These are phyloP conservation scores for Pseudodiploospora longispora DNA, from an alignment of 2,329 filamentous ascomycete species.

Conservation along the genomic window DNA sequence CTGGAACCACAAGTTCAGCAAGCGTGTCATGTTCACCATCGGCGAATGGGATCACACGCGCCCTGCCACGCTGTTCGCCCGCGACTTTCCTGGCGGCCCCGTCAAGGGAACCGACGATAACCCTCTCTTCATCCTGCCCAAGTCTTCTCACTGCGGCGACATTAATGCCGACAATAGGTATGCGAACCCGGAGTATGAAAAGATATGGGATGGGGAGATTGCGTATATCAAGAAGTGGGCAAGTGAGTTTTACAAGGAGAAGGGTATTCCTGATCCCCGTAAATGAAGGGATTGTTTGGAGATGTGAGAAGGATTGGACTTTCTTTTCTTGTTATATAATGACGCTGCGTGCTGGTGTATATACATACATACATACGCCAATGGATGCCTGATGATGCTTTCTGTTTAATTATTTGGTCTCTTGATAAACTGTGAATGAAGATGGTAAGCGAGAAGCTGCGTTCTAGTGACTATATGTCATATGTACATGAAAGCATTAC, in stretches of 20 bases:
- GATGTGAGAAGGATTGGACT: no score
- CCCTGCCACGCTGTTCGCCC: slow-evolving; percentile 42
- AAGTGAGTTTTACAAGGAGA: slow-evolving; percentile 33
- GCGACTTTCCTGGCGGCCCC: slow-evolving; percentile 46
- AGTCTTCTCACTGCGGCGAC: slow-evolving; percentile 49
- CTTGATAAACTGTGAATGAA: no score
- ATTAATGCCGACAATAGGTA: slow-evolving; percentile 35
- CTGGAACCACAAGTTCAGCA: slow-evolving; percentile 43
- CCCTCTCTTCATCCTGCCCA: slow-evolving; percentile 45
- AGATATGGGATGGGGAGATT: slow-evolving; percentile 31
- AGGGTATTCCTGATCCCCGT: neutral
- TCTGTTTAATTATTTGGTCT: no score
- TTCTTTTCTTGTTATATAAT: no score
- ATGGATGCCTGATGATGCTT: no score
- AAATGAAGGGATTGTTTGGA: neutral
- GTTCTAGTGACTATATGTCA: no score
- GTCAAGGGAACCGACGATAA: slow-evolving; percentile 35
- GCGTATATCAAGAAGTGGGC: slow-evolving; percentile 46
- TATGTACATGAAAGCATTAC: no score
- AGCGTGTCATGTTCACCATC: slow-evolving; percentile 49
- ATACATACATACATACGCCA: no score
- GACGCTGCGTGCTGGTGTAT: no score
- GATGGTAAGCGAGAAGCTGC: no score
- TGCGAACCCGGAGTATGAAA: slow-evolving; percentile 26
- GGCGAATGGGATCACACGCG: slow-evolving; percentile 54